Evolutionary conservation across 2,329 filamentous ascomycete species (phyloP), one percentile per base, ranked within the genome.

Genomic region (Epichloe scottii): DNA sequence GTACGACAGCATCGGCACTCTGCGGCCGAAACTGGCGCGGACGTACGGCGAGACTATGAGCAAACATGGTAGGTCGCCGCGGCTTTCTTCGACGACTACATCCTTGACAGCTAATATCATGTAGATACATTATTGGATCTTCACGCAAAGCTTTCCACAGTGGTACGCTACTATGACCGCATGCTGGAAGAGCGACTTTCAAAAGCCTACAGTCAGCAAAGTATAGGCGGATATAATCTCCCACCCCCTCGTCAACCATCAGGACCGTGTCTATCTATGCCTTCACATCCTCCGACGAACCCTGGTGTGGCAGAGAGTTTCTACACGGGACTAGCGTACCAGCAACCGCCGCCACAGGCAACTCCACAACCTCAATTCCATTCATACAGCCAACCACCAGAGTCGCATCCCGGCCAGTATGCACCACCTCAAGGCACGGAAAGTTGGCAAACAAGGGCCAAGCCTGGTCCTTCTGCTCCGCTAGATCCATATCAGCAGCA

Each of bases 21-120:
- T 98, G 55, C 80, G 93, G 47, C 93, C 93, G 1, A 98, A 98
- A 67, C 75, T 98, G 51, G 93, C 93, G 4, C 81, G 93, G 52
- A 96, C 91, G 0, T 96, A 97, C 63, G 93, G 93, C 51, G 93
- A 98, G 71, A 96, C 93, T 0, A 97, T 98, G 93, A 97, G 93
- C 78, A 98, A 98, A 68, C 93, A 97, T 67, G 90, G 88, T 88
- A 72, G 64, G 81, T 69, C 2, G 26, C 14, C n/a, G 19, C n/a
- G 26, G 5, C 11, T 41, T 10, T 19, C 14, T 34, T 11, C 30
- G 12, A 26, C 1, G n/a, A 12, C 12, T 42, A 15, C 33, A 14
- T 40, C 8, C 14, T 11, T 19, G 26, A 30, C 19, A 26, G 40
- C 47, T 49, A 21, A 49, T 8, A 17, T 2, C 30, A 43, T 12